Evolutionary conservation across 352 stramenopile species (phyloP).

Genomic region (Pythium dissimile): DNA sequence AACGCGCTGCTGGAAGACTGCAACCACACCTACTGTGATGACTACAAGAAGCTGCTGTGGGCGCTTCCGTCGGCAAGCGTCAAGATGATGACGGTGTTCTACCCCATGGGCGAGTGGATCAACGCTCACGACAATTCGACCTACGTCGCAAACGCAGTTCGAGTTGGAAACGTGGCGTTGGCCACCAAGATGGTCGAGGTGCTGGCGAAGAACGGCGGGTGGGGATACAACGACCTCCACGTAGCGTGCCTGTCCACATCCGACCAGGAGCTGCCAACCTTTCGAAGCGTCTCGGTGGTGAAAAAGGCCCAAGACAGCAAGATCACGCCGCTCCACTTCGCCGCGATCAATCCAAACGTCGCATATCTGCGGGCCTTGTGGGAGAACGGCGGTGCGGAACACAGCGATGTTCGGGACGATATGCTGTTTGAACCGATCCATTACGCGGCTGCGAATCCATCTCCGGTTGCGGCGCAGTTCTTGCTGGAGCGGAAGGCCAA

Average conservation of each 20-base stretch:
- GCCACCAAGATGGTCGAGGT: conserved; percentile 47
- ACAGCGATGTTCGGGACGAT: conserved; percentile 33
- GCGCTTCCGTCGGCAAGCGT: conserved; percentile 29
- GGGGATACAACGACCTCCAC: conserved; percentile 59
- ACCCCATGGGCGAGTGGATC: conserved; percentile 47
- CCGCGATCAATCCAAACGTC: conserved; percentile 64
- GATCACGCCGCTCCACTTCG: conserved; percentile 62
- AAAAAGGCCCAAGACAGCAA: conserved; percentile 57
- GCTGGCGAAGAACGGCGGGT: conserved; percentile 38
- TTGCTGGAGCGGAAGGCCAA: conserved; percentile 44
- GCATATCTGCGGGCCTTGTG: conserved; percentile 59
- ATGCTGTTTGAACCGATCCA: conserved; percentile 57
- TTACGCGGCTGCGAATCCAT: conserved; percentile 52
- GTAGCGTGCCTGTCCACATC: conserved; percentile 36
- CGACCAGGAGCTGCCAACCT: conserved; percentile 35
- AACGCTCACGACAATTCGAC: conserved; percentile 18
- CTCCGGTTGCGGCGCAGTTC: conserved; percentile 42
- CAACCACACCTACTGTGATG: background rate
- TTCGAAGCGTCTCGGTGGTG: conserved; percentile 50
- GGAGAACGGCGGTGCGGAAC: conserved; percentile 41
- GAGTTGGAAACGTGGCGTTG: conserved; percentile 36
- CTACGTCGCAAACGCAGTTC: conserved; percentile 30
- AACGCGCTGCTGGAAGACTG: conserved; percentile 60
- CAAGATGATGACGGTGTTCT: conserved; percentile 63
- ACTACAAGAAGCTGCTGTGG: conserved; percentile 32